Evolutionary conservation across 2,329 filamentous ascomycete genomes (phyloP), one percentile per base, ranked within the genome.

Genomic region (Neofusicoccum sp.): DNA sequence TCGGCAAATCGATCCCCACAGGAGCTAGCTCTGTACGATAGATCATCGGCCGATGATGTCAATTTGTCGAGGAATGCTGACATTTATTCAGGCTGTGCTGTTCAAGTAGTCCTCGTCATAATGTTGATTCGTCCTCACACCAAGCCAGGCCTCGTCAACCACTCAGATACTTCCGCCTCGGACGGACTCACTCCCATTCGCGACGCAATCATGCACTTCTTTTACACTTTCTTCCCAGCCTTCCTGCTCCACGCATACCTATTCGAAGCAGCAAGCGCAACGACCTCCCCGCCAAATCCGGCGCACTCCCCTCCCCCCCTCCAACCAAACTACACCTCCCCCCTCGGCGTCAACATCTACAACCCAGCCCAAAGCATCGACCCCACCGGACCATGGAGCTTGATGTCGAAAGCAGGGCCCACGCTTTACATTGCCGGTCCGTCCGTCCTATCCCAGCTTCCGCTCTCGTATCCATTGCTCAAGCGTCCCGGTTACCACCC

Each of bases 341-440:
- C 41, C 14, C 54, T 56, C 22, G 64, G 63, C 34, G 63, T 66
- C 41, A 39, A 63, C 9, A 64, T 66, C n/a, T 65, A 61, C 54
- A 66, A 65, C 44, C 65, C 63, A 1, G 50, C 58, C 39, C 41
- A 54, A 5, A 56, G 48, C 43, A 65, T 66, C 63, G 58, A 63
- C 22, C 48, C 56, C 12, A 66, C 41, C 29, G 65, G 65, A 16
- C 65, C 60, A 37, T 66, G 65, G 65, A 66, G 65, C 36, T 16
- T 66, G 5, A 66, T 66, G 63, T 61, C 63, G 14, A 63, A 65
- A 74, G 31, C 70, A 67, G 37, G 65, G 61, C 4, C 73, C 70
- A 72, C 65, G 2, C 63, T 76, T 2, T 75, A 74, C 64, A 70
- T 75, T 48, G 70, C 73, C 16, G 62, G 52, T 60, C 33, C 9